Percentiles rank a stretch among this genome's conserved stretches.
Evolutionary conservation across 805 yeast species (phyloP).

Genomic region (Candida vartiovaarae): DNA sequence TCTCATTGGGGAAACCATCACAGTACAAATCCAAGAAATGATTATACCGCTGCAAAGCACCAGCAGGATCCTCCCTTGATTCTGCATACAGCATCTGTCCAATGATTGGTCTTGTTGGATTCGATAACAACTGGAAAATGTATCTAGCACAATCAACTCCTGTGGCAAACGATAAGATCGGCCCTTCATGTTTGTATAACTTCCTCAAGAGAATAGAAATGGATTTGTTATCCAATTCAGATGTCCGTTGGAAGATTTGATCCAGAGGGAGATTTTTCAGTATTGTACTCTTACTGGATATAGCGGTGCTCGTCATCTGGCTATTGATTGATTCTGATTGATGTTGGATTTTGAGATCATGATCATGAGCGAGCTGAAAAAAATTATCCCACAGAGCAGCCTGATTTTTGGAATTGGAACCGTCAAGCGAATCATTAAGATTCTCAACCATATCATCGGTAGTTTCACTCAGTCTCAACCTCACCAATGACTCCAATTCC

Average conservation of each 20-base stretch:
- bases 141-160: constrained; percentile 18
- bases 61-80: constrained; percentile 26
- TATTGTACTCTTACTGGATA: not conserved
- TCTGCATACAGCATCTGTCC: constrained; percentile 24
- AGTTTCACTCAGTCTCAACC: constrained; percentile 1
- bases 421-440: not conserved
- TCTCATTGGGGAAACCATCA: constrained; percentile 23
- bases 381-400: constrained; percentile 7
- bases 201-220: constrained; percentile 7
- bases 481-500: constrained; percentile 1
- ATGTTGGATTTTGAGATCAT: not conserved
- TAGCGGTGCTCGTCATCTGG: not conserved
- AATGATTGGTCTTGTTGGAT: constrained; percentile 13
- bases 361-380: constrained; percentile 3
- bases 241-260: not conserved
- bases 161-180: constrained; percentile 4
- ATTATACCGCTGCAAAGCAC: constrained; percentile 24
- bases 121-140: constrained; percentile 12
- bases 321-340: not conserved
- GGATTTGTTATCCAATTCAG: constrained; percentile 13
- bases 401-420: not conserved
- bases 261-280: not conserved
- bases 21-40: constrained; percentile 13
- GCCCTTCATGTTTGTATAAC: constrained; percentile 6
- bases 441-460: constrained; percentile 1